These are phyloP conservation scores for Kwoniella dendrophila DNA, from an alignment of 768 basidiomycete genomes.

Conservation along the genomic window DNA sequence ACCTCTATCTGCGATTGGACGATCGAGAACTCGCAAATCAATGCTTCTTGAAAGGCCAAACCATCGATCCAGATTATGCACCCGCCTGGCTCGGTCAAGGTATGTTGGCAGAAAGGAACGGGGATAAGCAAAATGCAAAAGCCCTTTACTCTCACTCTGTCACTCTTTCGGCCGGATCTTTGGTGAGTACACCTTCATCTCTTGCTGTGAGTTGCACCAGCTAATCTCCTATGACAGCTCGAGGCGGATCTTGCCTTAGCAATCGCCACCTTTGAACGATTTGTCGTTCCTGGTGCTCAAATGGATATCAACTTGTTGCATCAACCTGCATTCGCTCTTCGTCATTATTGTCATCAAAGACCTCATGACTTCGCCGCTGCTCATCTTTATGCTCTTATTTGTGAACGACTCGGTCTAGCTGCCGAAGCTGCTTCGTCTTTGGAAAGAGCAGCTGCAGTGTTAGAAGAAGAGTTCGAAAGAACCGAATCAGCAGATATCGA, in stretches of 20 bases:
- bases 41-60: constrained; percentile 82
- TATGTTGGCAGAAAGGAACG: constrained; percentile 49
- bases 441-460: constrained; percentile 65
- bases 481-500: constrained; percentile 79
- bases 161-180: constrained; percentile 52
- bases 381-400: constrained; percentile 81
- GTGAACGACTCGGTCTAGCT: constrained; percentile 76
- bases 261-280: constrained; percentile 62
- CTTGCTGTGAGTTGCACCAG: neutral
- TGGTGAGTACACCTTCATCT: constrained; percentile 40
- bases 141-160: constrained; percentile 60
- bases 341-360: constrained; percentile 69
- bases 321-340: constrained; percentile 77
- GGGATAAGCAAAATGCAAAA: constrained; percentile 64
- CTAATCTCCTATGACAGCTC: constrained; percentile 60
- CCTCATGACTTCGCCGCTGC: constrained; percentile 73
- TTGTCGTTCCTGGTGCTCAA: constrained; percentile 24
- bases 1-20: constrained; percentile 76
- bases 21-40: constrained; percentile 83
- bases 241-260: constrained; percentile 80
- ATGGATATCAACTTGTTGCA: constrained; percentile 62
- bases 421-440: constrained; percentile 66
- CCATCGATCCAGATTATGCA: constrained; percentile 85
- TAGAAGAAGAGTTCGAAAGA: constrained; percentile 88
- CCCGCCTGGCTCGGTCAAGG: constrained; percentile 86